Evolutionary conservation across 1,139 yeast genomes (phyloP).

Genomic region (Candida sojae): DNA sequence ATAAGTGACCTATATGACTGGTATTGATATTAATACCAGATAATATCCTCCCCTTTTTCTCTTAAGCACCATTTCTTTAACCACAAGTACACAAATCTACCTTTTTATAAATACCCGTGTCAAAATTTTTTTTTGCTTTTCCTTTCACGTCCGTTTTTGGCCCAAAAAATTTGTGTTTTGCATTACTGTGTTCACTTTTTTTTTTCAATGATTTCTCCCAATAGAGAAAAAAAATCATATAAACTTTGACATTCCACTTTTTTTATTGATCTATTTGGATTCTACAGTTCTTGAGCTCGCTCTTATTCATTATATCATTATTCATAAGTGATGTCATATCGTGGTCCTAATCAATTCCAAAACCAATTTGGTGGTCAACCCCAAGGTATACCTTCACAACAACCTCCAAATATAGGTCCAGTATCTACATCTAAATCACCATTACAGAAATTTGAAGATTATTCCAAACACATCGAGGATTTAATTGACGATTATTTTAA

Average conservation of each 20-base stretch:
- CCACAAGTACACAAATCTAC: neutral
- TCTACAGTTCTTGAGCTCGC: neutral
- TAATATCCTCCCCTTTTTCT: neutral
- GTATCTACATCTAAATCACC: slow-evolving; percentile 22
- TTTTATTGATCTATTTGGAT: neutral
- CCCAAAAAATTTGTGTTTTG: neutral
- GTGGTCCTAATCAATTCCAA: slow-evolving; percentile 37
- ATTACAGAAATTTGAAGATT: slow-evolving; percentile 48
- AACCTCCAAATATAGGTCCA: slow-evolving; percentile 26
- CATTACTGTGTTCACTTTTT: slow-evolving; percentile 5
- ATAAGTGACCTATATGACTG: no score
- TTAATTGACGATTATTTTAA: slow-evolving; percentile 46
- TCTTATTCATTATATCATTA: neutral
- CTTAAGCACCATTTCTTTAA: neutral
- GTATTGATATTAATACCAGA: no score
- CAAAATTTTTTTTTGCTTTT: neutral
- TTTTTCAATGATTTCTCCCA: neutral
- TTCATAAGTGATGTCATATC: slow-evolving; percentile 27
- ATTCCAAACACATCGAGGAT: slow-evolving; percentile 48
- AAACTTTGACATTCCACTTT: neutral
- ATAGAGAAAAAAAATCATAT: neutral
- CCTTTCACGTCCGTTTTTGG: slow-evolving; percentile 1
- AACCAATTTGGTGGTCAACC: slow-evolving; percentile 25
- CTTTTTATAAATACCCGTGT: neutral
- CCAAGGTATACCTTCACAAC: slow-evolving; percentile 15